These are phyloP conservation scores for Pseudocercospora ulei DNA, from an alignment of 2,329 filamentous ascomycete genomes.

Conservation along the genomic window DNA sequence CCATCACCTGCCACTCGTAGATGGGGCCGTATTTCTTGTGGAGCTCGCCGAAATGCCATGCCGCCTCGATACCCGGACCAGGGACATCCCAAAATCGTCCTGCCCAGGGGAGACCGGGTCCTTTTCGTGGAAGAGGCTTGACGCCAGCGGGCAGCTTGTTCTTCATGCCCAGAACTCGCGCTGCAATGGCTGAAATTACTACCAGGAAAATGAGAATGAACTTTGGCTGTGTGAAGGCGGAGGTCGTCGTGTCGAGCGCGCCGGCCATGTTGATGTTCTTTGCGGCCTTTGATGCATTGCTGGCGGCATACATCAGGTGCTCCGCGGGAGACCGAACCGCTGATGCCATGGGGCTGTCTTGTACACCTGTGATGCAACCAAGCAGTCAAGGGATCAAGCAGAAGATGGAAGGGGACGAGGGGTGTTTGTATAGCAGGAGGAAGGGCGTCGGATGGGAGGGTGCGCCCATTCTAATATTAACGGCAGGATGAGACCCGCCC, in stretches of 20 bases:
- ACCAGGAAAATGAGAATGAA: conserved; percentile 16
- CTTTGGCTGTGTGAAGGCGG: conserved; percentile 13
- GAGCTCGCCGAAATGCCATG: conserved; percentile 32
- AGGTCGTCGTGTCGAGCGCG: not conserved
- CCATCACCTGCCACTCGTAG: conserved; percentile 34
- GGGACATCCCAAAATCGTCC: conserved; percentile 33
- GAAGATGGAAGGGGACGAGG: too few species aligned
- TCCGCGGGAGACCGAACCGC: conserved; percentile 2
- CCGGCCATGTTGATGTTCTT: conserved; percentile 4
- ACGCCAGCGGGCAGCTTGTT: conserved; percentile 26
- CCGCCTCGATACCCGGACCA: conserved; percentile 30
- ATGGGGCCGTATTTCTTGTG: conserved; percentile 34
- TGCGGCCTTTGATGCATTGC: conserved; percentile 1
- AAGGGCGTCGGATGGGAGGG: not conserved
- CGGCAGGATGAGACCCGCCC: conserved; percentile 2
- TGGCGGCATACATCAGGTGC: conserved; percentile 2
- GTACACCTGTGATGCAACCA: conserved; percentile 2
- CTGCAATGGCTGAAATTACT: conserved; percentile 11
- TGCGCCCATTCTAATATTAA: conserved; percentile 4
- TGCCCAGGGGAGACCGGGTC: conserved; percentile 29
- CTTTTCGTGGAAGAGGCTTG: conserved; percentile 24
- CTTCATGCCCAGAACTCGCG: conserved; percentile 17
- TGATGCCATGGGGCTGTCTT: conserved; percentile 2
- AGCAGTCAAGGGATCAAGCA: conserved; percentile 4
- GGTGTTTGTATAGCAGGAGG: conserved; percentile 5